These are phyloP conservation scores for Fraxinus anomala DNA, from an alignment of 257 asterid genomes.

Conservation along the genomic window DNA sequence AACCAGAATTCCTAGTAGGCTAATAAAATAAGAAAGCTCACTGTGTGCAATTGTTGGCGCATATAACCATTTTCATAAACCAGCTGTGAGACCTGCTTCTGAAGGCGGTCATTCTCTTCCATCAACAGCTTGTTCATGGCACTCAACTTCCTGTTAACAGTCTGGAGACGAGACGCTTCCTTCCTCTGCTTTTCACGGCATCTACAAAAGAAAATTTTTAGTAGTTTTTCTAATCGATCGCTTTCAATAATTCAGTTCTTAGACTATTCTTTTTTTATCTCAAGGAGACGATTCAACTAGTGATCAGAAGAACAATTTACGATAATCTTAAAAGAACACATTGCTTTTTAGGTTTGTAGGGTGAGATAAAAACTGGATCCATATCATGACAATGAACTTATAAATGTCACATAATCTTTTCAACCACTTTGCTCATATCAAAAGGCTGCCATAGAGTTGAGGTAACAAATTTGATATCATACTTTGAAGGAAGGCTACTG, in stretches of 20 bases:
- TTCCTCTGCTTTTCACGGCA: constrained; percentile 95
- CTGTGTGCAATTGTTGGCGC: constrained; percentile 77
- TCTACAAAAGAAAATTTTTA: constrained; percentile 35
- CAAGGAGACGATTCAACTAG: neutral
- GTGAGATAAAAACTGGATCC: neutral
- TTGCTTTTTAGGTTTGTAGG: too few relatives aligned
- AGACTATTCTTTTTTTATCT: neutral
- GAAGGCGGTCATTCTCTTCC: constrained; percentile 97
- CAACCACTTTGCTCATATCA: neutral
- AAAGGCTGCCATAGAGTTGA: neutral
- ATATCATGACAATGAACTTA: neutral
- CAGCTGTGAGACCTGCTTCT: constrained; percentile 83
- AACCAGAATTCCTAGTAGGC: neutral
- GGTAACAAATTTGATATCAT: neutral
- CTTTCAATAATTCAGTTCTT: neutral
- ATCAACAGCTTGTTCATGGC: constrained; percentile 92
- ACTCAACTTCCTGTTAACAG: constrained; percentile 77
- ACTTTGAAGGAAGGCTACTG: neutral
- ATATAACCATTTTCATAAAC: constrained; percentile 86
- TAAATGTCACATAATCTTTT: neutral
- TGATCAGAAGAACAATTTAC: neutral
- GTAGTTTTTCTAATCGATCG: neutral
- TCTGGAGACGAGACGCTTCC: constrained; percentile 80
- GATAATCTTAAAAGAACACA: neutral
- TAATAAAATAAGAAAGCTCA: constrained; percentile 31